Evolutionary conservation across 352 stramenopile species (phyloP), one percentile per base, ranked within the genome.

Genomic region (Phytophthora crassamura): DNA sequence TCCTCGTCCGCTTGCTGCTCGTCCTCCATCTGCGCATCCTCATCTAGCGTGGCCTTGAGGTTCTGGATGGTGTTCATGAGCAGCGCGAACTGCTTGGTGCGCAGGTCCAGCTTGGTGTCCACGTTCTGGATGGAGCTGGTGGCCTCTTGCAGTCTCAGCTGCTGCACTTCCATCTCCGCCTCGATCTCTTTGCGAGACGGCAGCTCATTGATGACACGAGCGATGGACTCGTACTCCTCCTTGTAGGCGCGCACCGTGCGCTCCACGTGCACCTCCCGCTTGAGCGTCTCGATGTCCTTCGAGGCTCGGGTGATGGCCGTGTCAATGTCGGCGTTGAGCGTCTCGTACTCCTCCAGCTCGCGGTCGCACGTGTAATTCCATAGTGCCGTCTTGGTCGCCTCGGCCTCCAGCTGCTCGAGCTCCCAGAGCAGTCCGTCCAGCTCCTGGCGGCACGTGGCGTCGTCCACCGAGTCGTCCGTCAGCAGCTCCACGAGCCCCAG

Each of bases 151-250:
- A 89, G 67, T 10, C 80, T 66, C 62, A 86, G 88, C 42, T 91
- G 75, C 64, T 93, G 71, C 11, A 73, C 64, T 9, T 79, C 66
- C 32, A 91, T 80, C 43, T 91, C 78, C 67, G 66, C 72, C n/a
- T 74, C 72, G 30, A 88, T 86, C 0, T 90, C 76, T 39, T 72
- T 67, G 20, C 85, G 62, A 12, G 88, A 91, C 56, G 86, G 85
- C 38, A 94, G 62, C 57, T 92, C 75, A 60, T 96, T 96, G 64
- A 96, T 82, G 3, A 93, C 82, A 14, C 85, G 70, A 34, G 88
- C 86, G 49, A 93, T 87, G 15, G 84, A 91, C 64, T 96, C 88
- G 70, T 96, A 96, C 63, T 95, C 88, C 61, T 96, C 86, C 59
- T 96, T 96, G 68, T 95, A 95, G 30, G 79, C 80, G 7, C 86